These are phyloP conservation scores for Rhytidhysteron rufulum DNA, from an alignment of 2,329 filamentous ascomycete genomes.

Conservation along the genomic window DNA sequence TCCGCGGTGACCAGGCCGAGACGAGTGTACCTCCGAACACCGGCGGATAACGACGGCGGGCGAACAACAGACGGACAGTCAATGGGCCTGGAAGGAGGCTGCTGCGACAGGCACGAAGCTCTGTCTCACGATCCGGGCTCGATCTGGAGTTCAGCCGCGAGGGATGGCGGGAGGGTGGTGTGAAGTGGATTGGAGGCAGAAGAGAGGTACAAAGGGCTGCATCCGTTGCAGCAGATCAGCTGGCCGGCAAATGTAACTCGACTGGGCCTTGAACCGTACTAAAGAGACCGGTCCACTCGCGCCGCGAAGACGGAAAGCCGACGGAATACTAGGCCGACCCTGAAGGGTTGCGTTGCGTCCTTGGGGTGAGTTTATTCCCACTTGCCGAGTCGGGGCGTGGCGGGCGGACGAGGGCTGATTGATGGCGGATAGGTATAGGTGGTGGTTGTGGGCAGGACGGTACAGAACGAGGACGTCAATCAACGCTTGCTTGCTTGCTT, in stretches of 20 bases:
- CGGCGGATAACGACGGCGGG: conserved; percentile 11
- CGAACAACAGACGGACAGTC: conserved; percentile 9
- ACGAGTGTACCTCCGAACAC: conserved; percentile 14
- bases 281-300: conserved; percentile 2
- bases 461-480: too few species aligned
- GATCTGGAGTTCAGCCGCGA: background rate
- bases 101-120: conserved; percentile 7
- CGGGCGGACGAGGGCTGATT: background rate
- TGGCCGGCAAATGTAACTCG: background rate
- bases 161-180: conserved; percentile 1
- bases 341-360: too few species aligned
- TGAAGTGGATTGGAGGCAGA: conserved; percentile 9
- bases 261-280: conserved; percentile 5
- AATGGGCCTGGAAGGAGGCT: conserved; percentile 6
- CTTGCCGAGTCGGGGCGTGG: background rate
- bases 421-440: too few species aligned
- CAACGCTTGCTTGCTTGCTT: too few species aligned
- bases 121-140: too few species aligned
- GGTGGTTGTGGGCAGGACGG: background rate
- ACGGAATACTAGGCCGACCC: too few species aligned
- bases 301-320: background rate
- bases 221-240: conserved; percentile 3
- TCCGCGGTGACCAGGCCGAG: conserved; percentile 2
- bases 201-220: conserved; percentile 11
- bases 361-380: too few species aligned